Evolutionary conservation across 805 yeast genomes (phyloP).

Genomic region (Candida arabinofermentans): DNA sequence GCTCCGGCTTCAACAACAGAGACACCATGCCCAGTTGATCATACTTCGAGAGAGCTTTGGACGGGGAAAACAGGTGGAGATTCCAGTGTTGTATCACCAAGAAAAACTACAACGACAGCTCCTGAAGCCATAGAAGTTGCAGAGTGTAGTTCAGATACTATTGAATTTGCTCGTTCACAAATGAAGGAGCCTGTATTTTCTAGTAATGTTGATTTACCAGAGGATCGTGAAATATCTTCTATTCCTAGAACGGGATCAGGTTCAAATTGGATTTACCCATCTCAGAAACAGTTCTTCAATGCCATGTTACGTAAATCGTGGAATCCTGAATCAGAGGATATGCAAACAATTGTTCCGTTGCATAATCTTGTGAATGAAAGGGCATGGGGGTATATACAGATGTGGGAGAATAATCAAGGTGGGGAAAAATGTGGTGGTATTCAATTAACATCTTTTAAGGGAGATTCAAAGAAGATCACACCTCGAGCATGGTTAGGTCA

Average conservation of each 20-base stretch:
- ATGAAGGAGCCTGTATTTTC: slow-evolving; percentile 27
- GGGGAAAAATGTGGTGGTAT: slow-evolving; percentile 79
- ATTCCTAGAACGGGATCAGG: slow-evolving; percentile 74
- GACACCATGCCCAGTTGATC: slow-evolving; percentile 37
- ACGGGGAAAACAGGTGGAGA: slow-evolving; percentile 8
- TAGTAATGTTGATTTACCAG: slow-evolving; percentile 47
- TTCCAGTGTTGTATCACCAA: slow-evolving; percentile 1
- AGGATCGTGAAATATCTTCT: slow-evolving; percentile 72
- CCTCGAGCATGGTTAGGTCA: slow-evolving; percentile 79
- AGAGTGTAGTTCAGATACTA: slow-evolving; percentile 25
- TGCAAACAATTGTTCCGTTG: slow-evolving; percentile 88
- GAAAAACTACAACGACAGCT: slow-evolving; percentile 18
- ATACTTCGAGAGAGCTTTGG: slow-evolving; percentile 37
- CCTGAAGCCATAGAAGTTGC: slow-evolving; percentile 38
- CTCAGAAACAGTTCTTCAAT: slow-evolving; percentile 89
- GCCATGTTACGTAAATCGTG: slow-evolving; percentile 92
- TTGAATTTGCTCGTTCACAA: slow-evolving; percentile 35
- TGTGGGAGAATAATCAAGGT: slow-evolving; percentile 70
- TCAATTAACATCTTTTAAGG: slow-evolving; percentile 79
- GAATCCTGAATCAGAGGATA: slow-evolving; percentile 76
- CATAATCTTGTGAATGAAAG: slow-evolving; percentile 92
- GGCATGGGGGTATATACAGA: slow-evolving; percentile 79
- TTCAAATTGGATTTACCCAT: slow-evolving; percentile 89
- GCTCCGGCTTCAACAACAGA: slow-evolving; percentile 20
- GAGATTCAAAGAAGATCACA: slow-evolving; percentile 79